A percentile compares a stretch with the other conserved stretches of the same genome.
These are phyloP conservation scores for Tulasnella calospora DNA, from an alignment of 768 basidiomycete genomes.

Conservation along the genomic window DNA sequence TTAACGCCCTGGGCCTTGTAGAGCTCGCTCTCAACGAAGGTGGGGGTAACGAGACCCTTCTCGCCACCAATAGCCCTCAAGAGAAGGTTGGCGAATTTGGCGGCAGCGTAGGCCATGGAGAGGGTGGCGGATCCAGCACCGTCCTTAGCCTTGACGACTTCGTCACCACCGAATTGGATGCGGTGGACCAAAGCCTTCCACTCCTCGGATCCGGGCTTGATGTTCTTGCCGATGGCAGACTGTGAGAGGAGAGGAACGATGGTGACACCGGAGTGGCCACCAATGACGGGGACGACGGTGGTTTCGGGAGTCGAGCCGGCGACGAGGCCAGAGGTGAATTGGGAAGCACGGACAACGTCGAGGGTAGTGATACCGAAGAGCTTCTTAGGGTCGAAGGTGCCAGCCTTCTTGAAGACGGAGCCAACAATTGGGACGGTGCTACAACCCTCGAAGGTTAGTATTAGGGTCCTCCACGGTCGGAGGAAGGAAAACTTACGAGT, in stretches of 20 bases:
- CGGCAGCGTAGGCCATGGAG: constrained; percentile 71
- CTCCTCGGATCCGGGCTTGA: constrained; percentile 58
- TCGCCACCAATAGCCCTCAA: constrained; percentile 62
- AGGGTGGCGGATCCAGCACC: constrained; percentile 71
- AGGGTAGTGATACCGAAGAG: constrained; percentile 97
- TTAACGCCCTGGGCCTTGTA: constrained; percentile 80
- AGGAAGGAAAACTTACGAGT: constrained; percentile 19
- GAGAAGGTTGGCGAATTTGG: constrained; percentile 60
- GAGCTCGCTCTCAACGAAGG: constrained; percentile 85
- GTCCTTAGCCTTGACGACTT: constrained; percentile 98
- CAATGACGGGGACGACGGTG: constrained; percentile 76
- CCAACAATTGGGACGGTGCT: constrained; percentile 95
- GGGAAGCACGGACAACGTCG: constrained; percentile 92
- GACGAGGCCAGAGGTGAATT: constrained; percentile 71
- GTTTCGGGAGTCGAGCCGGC: constrained; percentile 59
- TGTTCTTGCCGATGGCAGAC: constrained; percentile 57
- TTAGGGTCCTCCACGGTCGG: constrained; percentile 38
- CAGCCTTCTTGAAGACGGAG: constrained; percentile 81
- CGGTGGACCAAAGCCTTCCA: constrained; percentile 79
- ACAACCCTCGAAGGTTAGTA: background rate
- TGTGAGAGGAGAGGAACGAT: constrained; percentile 96
- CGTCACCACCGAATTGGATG: constrained; percentile 97
- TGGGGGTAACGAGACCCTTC: constrained; percentile 66
- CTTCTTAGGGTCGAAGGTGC: constrained; percentile 82
- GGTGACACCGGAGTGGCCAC: constrained; percentile 95